phyloP scores from a whole-genome alignment of 140 eudicot species.

The Erigeron philadelphicus region DNA sequence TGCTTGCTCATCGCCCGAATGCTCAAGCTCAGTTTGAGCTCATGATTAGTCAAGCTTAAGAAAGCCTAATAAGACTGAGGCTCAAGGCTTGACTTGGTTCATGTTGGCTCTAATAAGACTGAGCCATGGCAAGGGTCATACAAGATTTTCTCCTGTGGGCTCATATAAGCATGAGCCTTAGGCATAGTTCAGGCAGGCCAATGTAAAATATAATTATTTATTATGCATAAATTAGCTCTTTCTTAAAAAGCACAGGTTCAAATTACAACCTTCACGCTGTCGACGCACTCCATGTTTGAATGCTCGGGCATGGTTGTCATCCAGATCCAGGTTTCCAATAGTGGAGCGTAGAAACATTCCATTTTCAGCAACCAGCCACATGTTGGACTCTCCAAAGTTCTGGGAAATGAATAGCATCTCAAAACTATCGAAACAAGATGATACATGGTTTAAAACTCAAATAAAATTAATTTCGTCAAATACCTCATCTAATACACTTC shows the following conservation, averaged over 20 bases:
- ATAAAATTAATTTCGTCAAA: neutral
- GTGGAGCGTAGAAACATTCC: constrained; percentile 87
- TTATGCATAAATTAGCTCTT: neutral
- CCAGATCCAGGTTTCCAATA: constrained; percentile 75
- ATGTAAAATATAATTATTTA: neutral
- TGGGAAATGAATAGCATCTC: constrained; percentile 27
- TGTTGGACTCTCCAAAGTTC: constrained; percentile 68
- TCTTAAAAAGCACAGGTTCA: neutral
- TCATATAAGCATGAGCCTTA: too few species aligned
- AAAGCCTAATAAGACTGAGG: too few species aligned
- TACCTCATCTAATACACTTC: constrained; percentile 80
- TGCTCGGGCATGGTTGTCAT: constrained; percentile 90
- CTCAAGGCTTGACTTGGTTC: too few species aligned
- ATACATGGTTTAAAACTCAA: neutral
- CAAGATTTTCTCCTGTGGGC: too few species aligned
- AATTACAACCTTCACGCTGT: constrained; percentile 51
- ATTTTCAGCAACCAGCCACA: constrained; percentile 98
- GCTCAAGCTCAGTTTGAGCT: too few species aligned
- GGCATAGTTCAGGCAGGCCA: neutral
- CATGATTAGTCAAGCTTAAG: too few species aligned
- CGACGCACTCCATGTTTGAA: constrained; percentile 83
- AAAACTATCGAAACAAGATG: constrained; percentile 10
- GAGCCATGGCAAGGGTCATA: too few species aligned
- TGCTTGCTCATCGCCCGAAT: too few species aligned
- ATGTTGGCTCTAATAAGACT: too few species aligned